These are phyloP conservation scores for Fragilariopsis cylindrus DNA, from an alignment of 108 stramenopile species.

Conservation along the genomic window DNA sequence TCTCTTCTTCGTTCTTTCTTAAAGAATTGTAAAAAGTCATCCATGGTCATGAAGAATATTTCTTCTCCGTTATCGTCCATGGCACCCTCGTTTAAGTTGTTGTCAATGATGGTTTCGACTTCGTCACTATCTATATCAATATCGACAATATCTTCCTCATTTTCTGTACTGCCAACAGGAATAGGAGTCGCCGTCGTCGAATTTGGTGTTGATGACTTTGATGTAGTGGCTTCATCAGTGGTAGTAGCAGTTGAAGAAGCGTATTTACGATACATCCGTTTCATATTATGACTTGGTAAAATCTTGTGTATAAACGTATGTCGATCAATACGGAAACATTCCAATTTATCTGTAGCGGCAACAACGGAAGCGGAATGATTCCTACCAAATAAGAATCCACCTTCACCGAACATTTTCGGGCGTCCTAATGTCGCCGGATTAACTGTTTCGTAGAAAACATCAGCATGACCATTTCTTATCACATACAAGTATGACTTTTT, in stretches of 20 bases:
- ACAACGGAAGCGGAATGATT: constrained; percentile 44
- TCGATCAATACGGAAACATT: constrained; percentile 48
- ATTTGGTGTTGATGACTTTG: background rate
- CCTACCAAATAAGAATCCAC: constrained; percentile 46
- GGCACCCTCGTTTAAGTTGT: too few relatives aligned
- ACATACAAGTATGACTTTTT: constrained; percentile 23
- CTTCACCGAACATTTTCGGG: constrained; percentile 49
- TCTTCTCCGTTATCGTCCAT: constrained; percentile 13
- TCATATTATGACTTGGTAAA: constrained; percentile 32
- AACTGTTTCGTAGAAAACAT: constrained; percentile 32
- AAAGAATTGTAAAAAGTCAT: constrained; percentile 46
- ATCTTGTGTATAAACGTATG: constrained; percentile 47
- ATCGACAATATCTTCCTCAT: too few relatives aligned
- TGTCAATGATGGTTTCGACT: too few relatives aligned
- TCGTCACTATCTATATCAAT: too few relatives aligned
- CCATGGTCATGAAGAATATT: constrained; percentile 50
- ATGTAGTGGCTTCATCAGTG: background rate
- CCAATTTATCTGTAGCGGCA: constrained; percentile 22
- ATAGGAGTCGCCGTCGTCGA: too few relatives aligned
- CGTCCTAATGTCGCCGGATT: constrained; percentile 44
- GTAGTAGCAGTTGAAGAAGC: constrained; percentile 9
- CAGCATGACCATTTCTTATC: constrained; percentile 33
- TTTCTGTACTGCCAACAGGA: too few relatives aligned
- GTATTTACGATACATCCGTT: constrained; percentile 35
- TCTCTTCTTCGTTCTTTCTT: background rate